These are phyloP conservation scores for Elsinoe australis DNA, from an alignment of 2,329 filamentous ascomycete genomes.

Conservation along the genomic window DNA sequence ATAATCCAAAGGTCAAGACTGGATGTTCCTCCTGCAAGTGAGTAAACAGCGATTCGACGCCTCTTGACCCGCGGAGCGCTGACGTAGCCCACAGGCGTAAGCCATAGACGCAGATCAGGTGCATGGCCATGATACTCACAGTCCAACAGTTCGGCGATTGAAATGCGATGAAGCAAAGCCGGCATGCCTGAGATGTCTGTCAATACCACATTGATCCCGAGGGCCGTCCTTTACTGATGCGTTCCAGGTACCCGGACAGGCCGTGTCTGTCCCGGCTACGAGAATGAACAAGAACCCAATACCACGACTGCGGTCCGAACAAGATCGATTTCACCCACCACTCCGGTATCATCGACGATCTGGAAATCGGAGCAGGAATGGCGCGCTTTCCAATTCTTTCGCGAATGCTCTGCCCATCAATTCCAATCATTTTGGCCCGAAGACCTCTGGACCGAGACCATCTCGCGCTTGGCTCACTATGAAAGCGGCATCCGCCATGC, in stretches of 20 bases:
- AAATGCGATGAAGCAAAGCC: constrained; percentile 17
- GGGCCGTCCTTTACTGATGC: not conserved
- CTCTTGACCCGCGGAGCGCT: too few relatives aligned
- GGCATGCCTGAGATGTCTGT: constrained; percentile 12
- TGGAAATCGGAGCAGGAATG: not conserved
- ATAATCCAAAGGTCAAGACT: constrained; percentile 16
- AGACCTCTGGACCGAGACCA: constrained; percentile 10
- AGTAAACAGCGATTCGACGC: not conserved
- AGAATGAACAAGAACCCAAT: not conserved
- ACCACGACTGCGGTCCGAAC: not conserved
- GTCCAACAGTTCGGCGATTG: constrained; percentile 2
- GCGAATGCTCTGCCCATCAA: constrained; percentile 4
- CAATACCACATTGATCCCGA: not conserved
- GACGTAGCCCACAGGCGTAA: not conserved
- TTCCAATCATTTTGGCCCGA: constrained; percentile 5
- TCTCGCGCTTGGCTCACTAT: constrained; percentile 1
- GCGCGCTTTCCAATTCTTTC: constrained; percentile 15
- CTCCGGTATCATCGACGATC: not conserved
- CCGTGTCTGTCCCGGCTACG: constrained; percentile 12
- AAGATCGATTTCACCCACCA: not conserved
- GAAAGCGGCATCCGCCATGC: constrained; percentile 12
- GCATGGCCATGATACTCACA: not conserved
- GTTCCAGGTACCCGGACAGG: constrained; percentile 7
- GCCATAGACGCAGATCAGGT: not conserved
- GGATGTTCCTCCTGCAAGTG: constrained; percentile 13